These are phyloP conservation scores for Flaveria trinervia DNA, from an alignment of 129 eudicot genomes.

Conservation along the genomic window DNA sequence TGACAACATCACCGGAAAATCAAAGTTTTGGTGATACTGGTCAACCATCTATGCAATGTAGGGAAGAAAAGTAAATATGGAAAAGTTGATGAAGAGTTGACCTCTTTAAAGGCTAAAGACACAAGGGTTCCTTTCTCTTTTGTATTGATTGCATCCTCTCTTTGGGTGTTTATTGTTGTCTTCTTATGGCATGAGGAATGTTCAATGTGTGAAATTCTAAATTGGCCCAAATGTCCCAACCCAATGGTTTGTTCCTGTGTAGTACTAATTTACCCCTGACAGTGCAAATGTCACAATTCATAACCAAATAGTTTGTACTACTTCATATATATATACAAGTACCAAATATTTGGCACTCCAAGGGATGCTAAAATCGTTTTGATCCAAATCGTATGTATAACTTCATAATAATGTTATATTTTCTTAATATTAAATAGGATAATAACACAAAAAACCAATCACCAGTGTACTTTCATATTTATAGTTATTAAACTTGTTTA, in stretches of 20 bases:
- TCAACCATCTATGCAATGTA: conserved; percentile 11
- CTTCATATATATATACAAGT: neutral
- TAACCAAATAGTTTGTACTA: conserved; percentile 25
- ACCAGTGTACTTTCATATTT: too few species aligned
- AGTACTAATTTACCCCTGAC: conserved; percentile 18
- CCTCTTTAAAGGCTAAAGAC: conserved; percentile 26
- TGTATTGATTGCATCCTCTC: conserved; percentile 32
- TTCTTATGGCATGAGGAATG: conserved; percentile 33
- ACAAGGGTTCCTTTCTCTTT: conserved; percentile 39
- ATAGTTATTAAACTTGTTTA: too few species aligned
- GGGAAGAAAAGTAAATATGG: conserved; percentile 12
- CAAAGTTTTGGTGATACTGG: neutral
- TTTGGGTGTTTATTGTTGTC: conserved; percentile 32
- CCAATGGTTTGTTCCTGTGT: neutral
- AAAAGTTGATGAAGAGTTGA: conserved; percentile 38
- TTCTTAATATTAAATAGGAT: too few species aligned
- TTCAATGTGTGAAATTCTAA: conserved; percentile 16
- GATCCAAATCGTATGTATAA: too few species aligned
- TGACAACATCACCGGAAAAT: neutral
- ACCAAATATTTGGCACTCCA: conserved; percentile 26
- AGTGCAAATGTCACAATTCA: conserved; percentile 19
- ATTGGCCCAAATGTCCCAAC: conserved; percentile 16
- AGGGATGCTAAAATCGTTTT: conserved; percentile 2
- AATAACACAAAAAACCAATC: too few species aligned
- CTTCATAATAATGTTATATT: too few species aligned